Percentiles rank a stretch among this genome's conserved stretches.
phyloP scores from a whole-genome alignment of 257 asterid species.

The Petunia axillaris region DNA sequence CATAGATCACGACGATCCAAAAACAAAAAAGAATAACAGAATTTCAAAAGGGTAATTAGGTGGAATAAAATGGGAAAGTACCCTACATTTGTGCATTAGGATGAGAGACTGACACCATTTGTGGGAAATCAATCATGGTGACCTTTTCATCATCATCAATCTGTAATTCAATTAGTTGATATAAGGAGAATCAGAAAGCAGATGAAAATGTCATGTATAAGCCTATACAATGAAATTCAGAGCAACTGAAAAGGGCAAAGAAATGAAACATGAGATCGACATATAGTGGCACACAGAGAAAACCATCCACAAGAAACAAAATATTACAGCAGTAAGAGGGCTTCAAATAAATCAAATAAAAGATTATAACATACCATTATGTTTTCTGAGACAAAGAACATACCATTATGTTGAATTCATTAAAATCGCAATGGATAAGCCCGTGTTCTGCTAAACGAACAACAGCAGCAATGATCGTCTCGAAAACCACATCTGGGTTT shows the following conservation, averaged over 20 bases:
- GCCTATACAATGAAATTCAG: background rate
- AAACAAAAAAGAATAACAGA: constrained; percentile 21
- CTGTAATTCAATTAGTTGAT: constrained; percentile 38
- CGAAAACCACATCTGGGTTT: constrained; percentile 79
- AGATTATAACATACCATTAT: constrained; percentile 26
- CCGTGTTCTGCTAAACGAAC: constrained; percentile 97
- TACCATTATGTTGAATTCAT: constrained; percentile 95
- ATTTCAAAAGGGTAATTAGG: background rate
- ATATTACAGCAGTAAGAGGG: background rate
- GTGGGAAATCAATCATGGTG: constrained; percentile 95
- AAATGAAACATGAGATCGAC: constrained; percentile 8
- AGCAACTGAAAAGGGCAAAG: background rate
- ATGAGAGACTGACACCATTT: constrained; percentile 96
- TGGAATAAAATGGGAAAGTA: constrained; percentile 16
- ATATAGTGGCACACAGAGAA: background rate
- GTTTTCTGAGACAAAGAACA: constrained; percentile 15
- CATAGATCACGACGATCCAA: background rate
- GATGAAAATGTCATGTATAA: constrained; percentile 7
- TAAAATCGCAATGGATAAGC: constrained; percentile 95
- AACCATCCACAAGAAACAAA: background rate
- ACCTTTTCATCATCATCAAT: constrained; percentile 93
- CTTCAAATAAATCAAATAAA: constrained; percentile 8
- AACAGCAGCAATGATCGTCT: constrained; percentile 74
- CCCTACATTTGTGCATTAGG: constrained; percentile 84
- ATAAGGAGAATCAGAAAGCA: background rate